These are phyloP conservation scores for Globisporangium nagaii DNA, from an alignment of 352 stramenopile species.

Conservation along the genomic window DNA sequence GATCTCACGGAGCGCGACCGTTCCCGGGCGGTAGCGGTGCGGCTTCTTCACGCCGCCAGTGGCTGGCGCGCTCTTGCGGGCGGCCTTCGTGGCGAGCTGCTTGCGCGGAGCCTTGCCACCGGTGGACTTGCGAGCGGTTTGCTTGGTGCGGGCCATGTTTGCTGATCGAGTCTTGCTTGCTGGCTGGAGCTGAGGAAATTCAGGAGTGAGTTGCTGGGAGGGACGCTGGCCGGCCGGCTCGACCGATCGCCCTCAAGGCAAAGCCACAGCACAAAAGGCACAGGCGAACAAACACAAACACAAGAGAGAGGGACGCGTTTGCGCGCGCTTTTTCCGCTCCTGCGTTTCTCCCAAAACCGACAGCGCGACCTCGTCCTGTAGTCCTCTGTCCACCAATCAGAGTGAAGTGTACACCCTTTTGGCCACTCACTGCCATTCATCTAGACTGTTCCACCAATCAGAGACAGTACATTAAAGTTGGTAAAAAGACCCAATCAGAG, in stretches of 20 bases:
- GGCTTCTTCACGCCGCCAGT: constrained; percentile 93
- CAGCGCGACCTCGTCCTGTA: not conserved
- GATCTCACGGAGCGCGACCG: constrained; percentile 95
- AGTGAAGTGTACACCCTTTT: not conserved
- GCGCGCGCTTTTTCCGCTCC: not conserved
- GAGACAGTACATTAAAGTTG: not conserved
- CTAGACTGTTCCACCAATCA: constrained; percentile 25
- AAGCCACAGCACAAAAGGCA: not conserved
- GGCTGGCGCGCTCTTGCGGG: constrained; percentile 89
- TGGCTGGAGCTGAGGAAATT: constrained; percentile 48
- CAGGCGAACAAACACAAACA: not conserved
- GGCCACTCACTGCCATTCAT: not conserved
- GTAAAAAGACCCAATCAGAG: not conserved
- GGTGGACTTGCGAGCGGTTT: constrained; percentile 94
- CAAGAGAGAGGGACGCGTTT: not conserved
- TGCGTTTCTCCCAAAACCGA: constrained; percentile 1
- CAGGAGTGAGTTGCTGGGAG: constrained; percentile 26
- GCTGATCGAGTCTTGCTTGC: constrained; percentile 16
- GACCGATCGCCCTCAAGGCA: not conserved
- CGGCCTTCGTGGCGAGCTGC: constrained; percentile 92
- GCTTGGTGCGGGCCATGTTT: constrained; percentile 94
- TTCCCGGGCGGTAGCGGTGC: constrained; percentile 78
- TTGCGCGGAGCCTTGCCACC: constrained; percentile 93
- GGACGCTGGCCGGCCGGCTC: no score
- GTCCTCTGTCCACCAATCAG: constrained; percentile 22